These are phyloP conservation scores for Penicillium sp. DNA, from an alignment of 2,329 filamentous ascomycete genomes.

Conservation along the genomic window DNA sequence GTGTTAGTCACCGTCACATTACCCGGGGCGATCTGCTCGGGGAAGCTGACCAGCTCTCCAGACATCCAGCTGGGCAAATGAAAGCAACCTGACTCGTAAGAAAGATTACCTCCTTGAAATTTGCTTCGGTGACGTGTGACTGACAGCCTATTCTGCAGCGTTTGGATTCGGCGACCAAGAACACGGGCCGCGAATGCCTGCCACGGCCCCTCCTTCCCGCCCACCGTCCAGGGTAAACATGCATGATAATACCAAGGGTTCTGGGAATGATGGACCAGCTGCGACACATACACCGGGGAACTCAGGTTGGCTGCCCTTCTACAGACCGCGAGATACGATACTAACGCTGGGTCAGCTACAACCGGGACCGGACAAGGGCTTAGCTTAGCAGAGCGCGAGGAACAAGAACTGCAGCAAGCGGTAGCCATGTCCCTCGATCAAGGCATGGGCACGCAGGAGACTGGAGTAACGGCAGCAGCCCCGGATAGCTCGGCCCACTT, in stretches of 20 bases:
- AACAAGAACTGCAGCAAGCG: slow-evolving; percentile 47
- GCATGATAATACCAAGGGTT: slow-evolving; percentile 22
- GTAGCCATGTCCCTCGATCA: slow-evolving; percentile 49
- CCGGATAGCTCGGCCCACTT: slow-evolving; percentile 45
- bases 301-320: slow-evolving; percentile 20
- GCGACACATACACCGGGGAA: slow-evolving; percentile 30
- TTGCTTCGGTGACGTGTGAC: background rate
- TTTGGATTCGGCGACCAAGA: slow-evolving; percentile 42
- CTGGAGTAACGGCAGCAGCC: slow-evolving; percentile 50
- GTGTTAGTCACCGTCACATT: slow-evolving; percentile 18
- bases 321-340: background rate
- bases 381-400: slow-evolving; percentile 45
- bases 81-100: slow-evolving; percentile 30
- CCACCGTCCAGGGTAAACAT: slow-evolving; percentile 47
- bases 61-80: slow-evolving; percentile 23
- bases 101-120: background rate
- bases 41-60: slow-evolving; percentile 14
- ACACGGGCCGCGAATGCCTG: slow-evolving; percentile 34
- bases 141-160: slow-evolving; percentile 25
- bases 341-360: slow-evolving; percentile 19
- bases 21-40: background rate
- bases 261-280: slow-evolving; percentile 24
- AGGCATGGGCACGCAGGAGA: slow-evolving; percentile 54
- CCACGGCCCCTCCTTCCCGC: slow-evolving; percentile 45
- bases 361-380: slow-evolving; percentile 32